Conservation (phyloP, 768 basidiomycete species). For the Amyloporia xantha region DNA sequence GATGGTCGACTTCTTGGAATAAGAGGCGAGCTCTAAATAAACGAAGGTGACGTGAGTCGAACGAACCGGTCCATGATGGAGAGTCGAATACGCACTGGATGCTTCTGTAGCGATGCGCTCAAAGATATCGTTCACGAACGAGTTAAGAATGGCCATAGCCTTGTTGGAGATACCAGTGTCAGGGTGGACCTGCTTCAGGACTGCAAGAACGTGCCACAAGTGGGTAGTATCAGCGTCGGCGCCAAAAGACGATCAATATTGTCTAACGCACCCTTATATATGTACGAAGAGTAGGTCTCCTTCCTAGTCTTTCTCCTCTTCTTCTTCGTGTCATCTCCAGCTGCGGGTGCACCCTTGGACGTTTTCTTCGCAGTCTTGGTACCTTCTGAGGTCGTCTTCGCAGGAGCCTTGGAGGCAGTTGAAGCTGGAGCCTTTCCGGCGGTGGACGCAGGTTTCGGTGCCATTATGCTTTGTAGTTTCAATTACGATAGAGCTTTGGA, state of each 20-base stretch:
- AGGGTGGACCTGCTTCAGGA: constrained; percentile 95
- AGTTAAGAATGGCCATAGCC: constrained; percentile 95
- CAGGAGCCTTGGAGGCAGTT: constrained; percentile 64
- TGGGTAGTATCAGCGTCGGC: background rate
- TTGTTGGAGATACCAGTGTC: constrained; percentile 99
- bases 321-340: constrained; percentile 73
- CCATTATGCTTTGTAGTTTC: constrained; percentile 31
- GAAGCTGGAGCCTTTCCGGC: constrained; percentile 78
- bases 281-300: constrained; percentile 92
- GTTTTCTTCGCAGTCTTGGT: constrained; percentile 80
- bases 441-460: constrained; percentile 74
- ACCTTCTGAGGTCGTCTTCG: constrained; percentile 48
- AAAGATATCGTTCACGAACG: constrained; percentile 93
- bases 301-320: constrained; percentile 81
- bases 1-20: constrained; percentile 98
- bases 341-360: constrained; percentile 50
- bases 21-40: constrained; percentile 89
- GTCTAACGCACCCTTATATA: constrained; percentile 68
- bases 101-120: constrained; percentile 91
- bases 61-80: background rate
- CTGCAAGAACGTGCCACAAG: constrained; percentile 30
- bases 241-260: background rate
- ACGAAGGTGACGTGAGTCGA: too few species aligned
- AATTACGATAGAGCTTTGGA: background rate
- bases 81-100: constrained; percentile 52